phyloP scores from a whole-genome alignment of 2,329 filamentous ascomycete genomes.

The Fonsecaea monophora region DNA sequence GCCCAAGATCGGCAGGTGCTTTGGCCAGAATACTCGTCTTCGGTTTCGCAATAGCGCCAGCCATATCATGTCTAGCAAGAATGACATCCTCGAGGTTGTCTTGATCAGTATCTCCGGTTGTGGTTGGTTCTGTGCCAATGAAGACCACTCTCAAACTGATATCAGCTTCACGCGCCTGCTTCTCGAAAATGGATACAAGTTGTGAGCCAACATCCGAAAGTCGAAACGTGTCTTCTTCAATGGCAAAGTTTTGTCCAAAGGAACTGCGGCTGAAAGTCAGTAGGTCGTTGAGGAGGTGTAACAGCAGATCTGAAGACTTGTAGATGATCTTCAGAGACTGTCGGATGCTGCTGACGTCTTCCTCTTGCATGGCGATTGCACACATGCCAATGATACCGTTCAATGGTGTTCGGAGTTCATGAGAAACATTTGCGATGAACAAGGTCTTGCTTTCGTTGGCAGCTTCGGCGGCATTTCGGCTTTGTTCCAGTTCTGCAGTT shows the following conservation, averaged over 20 bases:
- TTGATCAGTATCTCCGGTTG: slow-evolving; percentile 27
- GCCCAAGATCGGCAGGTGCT: slow-evolving; percentile 69
- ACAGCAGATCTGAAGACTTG: slow-evolving; percentile 79
- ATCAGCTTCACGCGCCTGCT: slow-evolving; percentile 78
- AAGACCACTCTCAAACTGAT: slow-evolving; percentile 77
- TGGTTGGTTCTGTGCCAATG: slow-evolving; percentile 56
- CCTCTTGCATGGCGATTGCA: slow-evolving; percentile 88
- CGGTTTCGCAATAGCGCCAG: slow-evolving; percentile 34
- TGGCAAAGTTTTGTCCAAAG: slow-evolving; percentile 78
- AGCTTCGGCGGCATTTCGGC: slow-evolving; percentile 86
- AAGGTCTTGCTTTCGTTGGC: slow-evolving; percentile 95
- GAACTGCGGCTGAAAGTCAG: slow-evolving; percentile 94
- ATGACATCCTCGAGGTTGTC: slow-evolving; percentile 53
- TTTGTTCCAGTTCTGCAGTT: slow-evolving; percentile 81
- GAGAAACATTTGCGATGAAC: slow-evolving; percentile 91
- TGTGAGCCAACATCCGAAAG: slow-evolving; percentile 81
- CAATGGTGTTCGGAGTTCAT: slow-evolving; percentile 87
- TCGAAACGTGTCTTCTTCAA: slow-evolving; percentile 84
- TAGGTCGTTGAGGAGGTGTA: slow-evolving; percentile 85
- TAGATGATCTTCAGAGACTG: slow-evolving; percentile 85
- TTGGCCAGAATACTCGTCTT: slow-evolving; percentile 57
- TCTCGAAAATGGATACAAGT: slow-evolving; percentile 83
- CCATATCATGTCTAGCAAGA: slow-evolving; percentile 34
- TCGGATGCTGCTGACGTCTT: slow-evolving; percentile 77
- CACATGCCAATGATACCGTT: slow-evolving; percentile 97